phyloP scores from a whole-genome alignment of 2,329 filamentous ascomycete species.

The Epichloe typhina region DNA sequence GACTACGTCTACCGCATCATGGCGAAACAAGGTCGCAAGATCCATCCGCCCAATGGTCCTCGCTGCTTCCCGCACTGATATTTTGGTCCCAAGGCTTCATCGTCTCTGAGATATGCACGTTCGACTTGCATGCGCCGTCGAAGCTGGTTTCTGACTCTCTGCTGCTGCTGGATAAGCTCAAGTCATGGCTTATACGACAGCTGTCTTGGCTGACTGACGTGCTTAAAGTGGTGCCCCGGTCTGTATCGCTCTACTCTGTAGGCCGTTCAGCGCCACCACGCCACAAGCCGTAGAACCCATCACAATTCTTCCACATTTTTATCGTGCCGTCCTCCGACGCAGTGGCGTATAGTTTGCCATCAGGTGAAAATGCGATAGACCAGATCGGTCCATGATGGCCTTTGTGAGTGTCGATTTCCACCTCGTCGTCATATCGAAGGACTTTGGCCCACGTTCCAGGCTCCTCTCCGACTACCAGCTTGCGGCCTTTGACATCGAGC shows the following conservation, averaged over 20 bases:
- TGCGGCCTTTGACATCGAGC: constrained; percentile 66
- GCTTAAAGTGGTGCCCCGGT: constrained; percentile 7
- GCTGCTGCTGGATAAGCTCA: constrained; percentile 9
- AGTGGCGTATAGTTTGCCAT: constrained; percentile 91
- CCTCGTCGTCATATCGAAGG: constrained; percentile 73
- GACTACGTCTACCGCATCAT: background rate
- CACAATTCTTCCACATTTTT: constrained; percentile 72
- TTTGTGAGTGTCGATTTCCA: constrained; percentile 84
- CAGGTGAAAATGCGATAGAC: constrained; percentile 88
- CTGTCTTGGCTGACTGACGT: constrained; percentile 2
- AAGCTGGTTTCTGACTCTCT: constrained; percentile 5
- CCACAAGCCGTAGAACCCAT: constrained; percentile 53
- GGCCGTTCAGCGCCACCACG: constrained; percentile 31
- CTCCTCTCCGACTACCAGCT: constrained; percentile 80
- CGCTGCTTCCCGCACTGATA: background rate
- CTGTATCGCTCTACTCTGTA: constrained; percentile 22
- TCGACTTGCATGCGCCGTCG: background rate
- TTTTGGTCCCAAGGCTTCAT: background rate
- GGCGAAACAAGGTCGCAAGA: background rate
- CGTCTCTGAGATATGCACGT: background rate
- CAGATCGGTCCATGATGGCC: constrained; percentile 96
- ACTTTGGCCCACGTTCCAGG: constrained; percentile 95
- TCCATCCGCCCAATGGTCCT: background rate
- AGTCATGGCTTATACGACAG: constrained; percentile 4
- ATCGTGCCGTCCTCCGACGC: constrained; percentile 96